phyloP scores from a whole-genome alignment of 1,139 yeast genomes.

The Debaryomyces coudertii region DNA sequence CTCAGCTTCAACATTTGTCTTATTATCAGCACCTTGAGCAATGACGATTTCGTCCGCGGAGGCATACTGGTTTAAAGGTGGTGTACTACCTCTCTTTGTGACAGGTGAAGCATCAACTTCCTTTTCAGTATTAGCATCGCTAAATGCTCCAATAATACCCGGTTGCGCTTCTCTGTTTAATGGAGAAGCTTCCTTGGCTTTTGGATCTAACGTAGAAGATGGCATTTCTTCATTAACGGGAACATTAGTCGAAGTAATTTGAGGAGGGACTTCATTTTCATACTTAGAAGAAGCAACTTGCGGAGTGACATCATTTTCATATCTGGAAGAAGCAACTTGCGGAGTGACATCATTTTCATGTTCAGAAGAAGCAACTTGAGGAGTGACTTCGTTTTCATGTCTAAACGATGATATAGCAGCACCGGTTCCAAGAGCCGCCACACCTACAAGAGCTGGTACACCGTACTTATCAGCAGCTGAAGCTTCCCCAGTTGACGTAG shows the following conservation, averaged over 20 bases:
- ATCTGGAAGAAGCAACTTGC: background rate
- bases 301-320: no score
- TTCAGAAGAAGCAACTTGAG: background rate
- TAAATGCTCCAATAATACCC: background rate
- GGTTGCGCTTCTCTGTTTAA: background rate
- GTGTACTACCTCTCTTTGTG: slow-evolving; percentile 4
- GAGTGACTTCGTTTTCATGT: no score
- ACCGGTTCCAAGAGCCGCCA: slow-evolving; percentile 10
- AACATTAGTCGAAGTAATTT: background rate
- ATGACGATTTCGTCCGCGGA: slow-evolving; percentile 43
- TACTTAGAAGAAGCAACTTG: background rate
- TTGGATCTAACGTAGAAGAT: slow-evolving; percentile 37
- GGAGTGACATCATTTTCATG: background rate
- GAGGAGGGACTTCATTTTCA: background rate
- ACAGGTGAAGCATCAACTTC: slow-evolving; percentile 29
- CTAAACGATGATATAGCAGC: slow-evolving; percentile 6
- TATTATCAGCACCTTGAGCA: slow-evolving; percentile 37
- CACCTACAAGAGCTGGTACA: slow-evolving; percentile 9
- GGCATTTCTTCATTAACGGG: background rate
- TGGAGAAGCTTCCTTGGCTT: slow-evolving; percentile 16
- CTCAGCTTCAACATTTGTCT: slow-evolving; percentile 37
- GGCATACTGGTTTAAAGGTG: slow-evolving; percentile 15
- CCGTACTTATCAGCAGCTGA: slow-evolving; percentile 10
- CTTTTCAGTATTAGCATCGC: slow-evolving; percentile 16
- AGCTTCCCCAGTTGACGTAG: slow-evolving; percentile 5